phyloP scores from a whole-genome alignment of 129 eudicot genomes.

The Erigeron canadensis region DNA sequence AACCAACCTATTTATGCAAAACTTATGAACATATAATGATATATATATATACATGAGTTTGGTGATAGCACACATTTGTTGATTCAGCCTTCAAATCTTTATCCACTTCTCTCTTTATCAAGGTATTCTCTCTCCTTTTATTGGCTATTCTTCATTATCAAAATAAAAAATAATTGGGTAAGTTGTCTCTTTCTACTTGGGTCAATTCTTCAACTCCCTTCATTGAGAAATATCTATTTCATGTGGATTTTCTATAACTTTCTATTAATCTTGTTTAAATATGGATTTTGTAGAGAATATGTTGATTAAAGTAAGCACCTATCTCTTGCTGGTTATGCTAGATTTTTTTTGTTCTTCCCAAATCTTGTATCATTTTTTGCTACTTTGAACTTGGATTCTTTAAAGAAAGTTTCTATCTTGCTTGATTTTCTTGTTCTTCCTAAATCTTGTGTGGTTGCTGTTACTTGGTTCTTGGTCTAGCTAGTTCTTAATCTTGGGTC shows the following conservation, averaged over 20 bases:
- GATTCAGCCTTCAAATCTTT: slow-evolving; percentile 15
- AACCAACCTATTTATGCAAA: slow-evolving; percentile 9
- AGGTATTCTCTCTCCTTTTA: slow-evolving; percentile 8
- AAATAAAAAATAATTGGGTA: no score
- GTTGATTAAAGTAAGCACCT: slow-evolving; percentile 11
- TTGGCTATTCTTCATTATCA: background rate
- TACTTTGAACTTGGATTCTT: background rate
- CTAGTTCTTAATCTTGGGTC: background rate
- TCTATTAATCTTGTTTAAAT: background rate
- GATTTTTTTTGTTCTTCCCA: slow-evolving; percentile 5
- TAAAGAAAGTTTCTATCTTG: no score
- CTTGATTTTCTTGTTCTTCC: background rate
- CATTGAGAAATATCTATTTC: background rate
- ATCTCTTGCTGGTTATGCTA: background rate
- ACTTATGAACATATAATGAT: background rate
- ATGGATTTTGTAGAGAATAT: background rate
- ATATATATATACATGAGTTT: background rate
- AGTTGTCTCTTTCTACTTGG: background rate
- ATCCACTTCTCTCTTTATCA: slow-evolving; percentile 31
- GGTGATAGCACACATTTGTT: slow-evolving; percentile 17
- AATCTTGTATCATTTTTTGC: slow-evolving; percentile 12
- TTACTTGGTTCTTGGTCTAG: slow-evolving; percentile 7
- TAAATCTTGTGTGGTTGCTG: background rate
- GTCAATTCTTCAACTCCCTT: slow-evolving; percentile 16
- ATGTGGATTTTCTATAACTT: slow-evolving; percentile 18